Conservation (phyloP, 192 early-diverging fungal genomes). For the Coemansia sp. region DNA sequence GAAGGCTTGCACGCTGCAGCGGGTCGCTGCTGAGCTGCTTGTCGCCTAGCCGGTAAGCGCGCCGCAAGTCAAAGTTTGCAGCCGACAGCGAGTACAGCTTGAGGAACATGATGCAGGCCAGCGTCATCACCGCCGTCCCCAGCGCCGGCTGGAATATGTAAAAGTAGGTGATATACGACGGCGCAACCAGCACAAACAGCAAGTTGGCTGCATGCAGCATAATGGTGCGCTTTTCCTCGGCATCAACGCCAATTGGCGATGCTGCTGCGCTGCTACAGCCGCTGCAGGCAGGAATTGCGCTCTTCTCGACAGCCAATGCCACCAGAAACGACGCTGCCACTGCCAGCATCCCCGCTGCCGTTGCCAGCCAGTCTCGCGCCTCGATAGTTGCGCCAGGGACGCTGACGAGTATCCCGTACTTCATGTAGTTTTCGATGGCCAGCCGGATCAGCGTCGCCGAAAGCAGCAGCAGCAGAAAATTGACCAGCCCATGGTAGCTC, state of each 20-base stretch:
- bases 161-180: slow-evolving; percentile 65
- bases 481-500: slow-evolving; percentile 82
- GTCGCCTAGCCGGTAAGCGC: slow-evolving; percentile 55
- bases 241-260: slow-evolving; percentile 24
- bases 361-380: slow-evolving; percentile 60
- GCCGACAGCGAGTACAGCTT: slow-evolving; percentile 78
- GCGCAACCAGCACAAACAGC: slow-evolving; percentile 55
- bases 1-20: slow-evolving; percentile 20
- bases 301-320: slow-evolving; percentile 63
- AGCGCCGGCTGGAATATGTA: slow-evolving; percentile 68
- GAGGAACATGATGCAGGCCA: slow-evolving; percentile 68
- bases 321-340: slow-evolving; percentile 52
- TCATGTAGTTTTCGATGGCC: slow-evolving; percentile 84
- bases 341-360: slow-evolving; percentile 54
- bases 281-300: slow-evolving; percentile 25
- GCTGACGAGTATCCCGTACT: slow-evolving; percentile 80
- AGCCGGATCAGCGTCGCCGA: slow-evolving; percentile 79
- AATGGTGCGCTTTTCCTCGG: slow-evolving; percentile 25
- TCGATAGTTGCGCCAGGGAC: slow-evolving; percentile 61
- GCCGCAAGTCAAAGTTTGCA: slow-evolving; percentile 74
- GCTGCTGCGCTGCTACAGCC: not conserved
- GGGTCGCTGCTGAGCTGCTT: slow-evolving; percentile 36
- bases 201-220: slow-evolving; percentile 58
- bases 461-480: slow-evolving; percentile 72
- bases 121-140: slow-evolving; percentile 60